phyloP scores from a whole-genome alignment of 73 alveolate species.

The Paramecium octaurelia region DNA sequence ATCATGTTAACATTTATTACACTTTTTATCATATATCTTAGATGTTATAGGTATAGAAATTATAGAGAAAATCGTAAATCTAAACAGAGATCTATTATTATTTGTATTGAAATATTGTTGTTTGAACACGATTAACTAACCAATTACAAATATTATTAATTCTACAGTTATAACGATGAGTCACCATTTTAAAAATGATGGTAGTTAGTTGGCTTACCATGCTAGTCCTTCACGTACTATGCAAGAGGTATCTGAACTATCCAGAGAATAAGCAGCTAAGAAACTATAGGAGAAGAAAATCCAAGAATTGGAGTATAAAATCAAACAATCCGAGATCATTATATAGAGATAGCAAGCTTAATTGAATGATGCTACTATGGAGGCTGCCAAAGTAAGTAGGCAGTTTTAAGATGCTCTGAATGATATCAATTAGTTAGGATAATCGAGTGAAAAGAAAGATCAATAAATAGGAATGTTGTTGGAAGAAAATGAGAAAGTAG shows the following conservation, averaged over 20 bases:
- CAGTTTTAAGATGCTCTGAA: not conserved
- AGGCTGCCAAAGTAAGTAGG: not conserved
- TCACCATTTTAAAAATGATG: not conserved
- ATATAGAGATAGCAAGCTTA: not conserved
- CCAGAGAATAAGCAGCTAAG: not conserved
- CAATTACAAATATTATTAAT: not conserved
- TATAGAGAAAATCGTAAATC: too few relatives aligned
- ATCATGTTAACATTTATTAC: too few relatives aligned
- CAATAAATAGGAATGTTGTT: constrained; percentile 7
- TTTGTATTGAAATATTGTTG: not conserved
- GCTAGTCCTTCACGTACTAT: not conserved
- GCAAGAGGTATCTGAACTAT: not conserved
- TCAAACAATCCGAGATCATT: not conserved
- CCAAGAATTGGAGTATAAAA: not conserved
- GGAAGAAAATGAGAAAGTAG: not conserved
- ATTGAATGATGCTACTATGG: not conserved
- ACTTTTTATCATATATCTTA: too few relatives aligned
- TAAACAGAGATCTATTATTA: too few relatives aligned
- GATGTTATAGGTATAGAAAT: too few relatives aligned
- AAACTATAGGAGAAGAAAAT: not conserved
- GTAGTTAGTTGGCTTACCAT: not conserved
- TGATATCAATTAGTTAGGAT: not conserved
- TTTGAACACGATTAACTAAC: not conserved
- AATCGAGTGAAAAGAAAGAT: not conserved
- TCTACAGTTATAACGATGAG: not conserved